A percentile compares a stretch with the other conserved stretches of the same genome.
These are phyloP conservation scores for Erodium trifolium DNA, from an alignment of 441 rosid species.

Conservation along the genomic window DNA sequence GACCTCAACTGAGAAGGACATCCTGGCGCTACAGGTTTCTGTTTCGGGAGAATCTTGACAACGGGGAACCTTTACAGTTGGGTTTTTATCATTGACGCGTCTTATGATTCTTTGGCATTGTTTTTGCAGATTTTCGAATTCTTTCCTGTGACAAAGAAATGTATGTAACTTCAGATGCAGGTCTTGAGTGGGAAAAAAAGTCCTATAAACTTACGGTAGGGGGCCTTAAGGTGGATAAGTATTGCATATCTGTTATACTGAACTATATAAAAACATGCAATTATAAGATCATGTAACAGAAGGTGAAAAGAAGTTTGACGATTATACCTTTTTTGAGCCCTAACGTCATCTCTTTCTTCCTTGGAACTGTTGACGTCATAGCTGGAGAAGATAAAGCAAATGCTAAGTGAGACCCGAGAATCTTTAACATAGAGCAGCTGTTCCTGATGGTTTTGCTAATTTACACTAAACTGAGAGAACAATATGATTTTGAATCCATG, in stretches of 20 bases:
- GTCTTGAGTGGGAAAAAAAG: background rate
- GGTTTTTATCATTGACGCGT: conserved; percentile 24
- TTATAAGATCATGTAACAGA: background rate
- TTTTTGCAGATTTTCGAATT: conserved; percentile 68
- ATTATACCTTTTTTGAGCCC: conserved; percentile 52
- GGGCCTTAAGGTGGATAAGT: too few relatives aligned
- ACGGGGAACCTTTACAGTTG: conserved; percentile 26
- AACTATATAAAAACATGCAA: background rate
- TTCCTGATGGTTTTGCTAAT: too few relatives aligned
- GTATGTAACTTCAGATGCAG: background rate
- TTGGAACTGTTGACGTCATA: conserved; percentile 64
- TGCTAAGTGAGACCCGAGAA: background rate
- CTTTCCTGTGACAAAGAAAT: conserved; percentile 39
- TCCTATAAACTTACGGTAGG: background rate
- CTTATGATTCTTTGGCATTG: conserved; percentile 43
- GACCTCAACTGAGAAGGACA: conserved; percentile 49
- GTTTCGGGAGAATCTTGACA: conserved; percentile 41
- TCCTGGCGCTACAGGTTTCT: conserved; percentile 53
- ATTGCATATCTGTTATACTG: background rate
- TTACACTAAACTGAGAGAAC: too few relatives aligned
- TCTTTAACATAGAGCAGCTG: background rate
- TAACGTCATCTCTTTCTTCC: conserved; percentile 56
- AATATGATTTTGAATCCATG: background rate
- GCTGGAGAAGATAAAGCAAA: conserved; percentile 33
- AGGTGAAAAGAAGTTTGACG: background rate